Base-by-base conservation (phyloP, 2,329 filamentous ascomycete genomes). In the Sporothrix protearum region DNA sequence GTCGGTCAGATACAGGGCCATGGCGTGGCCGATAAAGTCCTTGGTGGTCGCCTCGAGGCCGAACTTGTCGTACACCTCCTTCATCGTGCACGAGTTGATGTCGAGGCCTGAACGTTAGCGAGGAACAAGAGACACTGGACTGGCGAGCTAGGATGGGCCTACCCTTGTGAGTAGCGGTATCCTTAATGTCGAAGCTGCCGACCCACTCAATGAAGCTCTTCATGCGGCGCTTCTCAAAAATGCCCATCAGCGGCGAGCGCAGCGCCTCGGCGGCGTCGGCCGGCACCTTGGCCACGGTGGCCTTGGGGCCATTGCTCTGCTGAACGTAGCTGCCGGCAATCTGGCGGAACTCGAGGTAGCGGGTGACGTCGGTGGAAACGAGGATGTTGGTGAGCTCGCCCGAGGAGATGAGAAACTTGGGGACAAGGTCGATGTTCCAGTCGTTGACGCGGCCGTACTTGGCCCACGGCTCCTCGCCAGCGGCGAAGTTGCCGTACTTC, bases 361-460 rank as follows among this genome's bases (percentile, higher is more conserved):
- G 87, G 78, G 92, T 94, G 76, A 94, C 92, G 77, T 97, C 94
- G 83, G 95, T 98, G 68, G 94, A 97, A 75, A 97, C 94, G 80
- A 99, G 90, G 79, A 99, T 97, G 84, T 98, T 98, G 81, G 95
- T 98, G 80, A 99, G 87, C 85, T 99, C 95, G 82, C 96, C 96
- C 75, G 96, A 97, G 73, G 95, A 94, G 94, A 99, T 98, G 82
- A 99, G 89, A 79, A 99, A 91, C 87, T 99, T 99, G 76, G 96
- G 95, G 66, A 99, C 94, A 74, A 99, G 88, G 81, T 99, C 96
- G 82, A 99, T 96, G 86, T 97, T 98, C 96, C 96, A 99, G 87
- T 98, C 95, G 84, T 97, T 97, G 80, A 90, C 86, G 73, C 96
- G 92, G 78, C 95, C 95, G 82, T 97, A 98, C 83, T 97, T 94